Base-by-base conservation (phyloP, 331 rosid genomes). In the Quercus lobata region DNA sequence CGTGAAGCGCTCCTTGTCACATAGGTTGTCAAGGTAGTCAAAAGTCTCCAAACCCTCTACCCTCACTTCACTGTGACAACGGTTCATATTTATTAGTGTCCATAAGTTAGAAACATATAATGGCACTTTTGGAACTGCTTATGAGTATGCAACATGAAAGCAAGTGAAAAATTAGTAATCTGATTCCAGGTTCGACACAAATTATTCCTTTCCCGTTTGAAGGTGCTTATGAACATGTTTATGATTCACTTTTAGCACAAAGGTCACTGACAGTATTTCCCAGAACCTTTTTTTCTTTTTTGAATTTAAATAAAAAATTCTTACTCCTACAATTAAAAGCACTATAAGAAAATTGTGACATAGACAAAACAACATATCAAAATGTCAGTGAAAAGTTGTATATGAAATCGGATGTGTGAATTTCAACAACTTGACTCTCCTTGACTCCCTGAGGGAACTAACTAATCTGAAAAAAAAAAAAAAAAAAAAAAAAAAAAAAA, bases 1-100 rank as follows among this genome's bases (percentile, higher is more conserved):
- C 0, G 99, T 95, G 88, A 95, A 93, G 1, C 94, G 97, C 84
- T 91, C 83, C 80, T 84, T 93, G 24, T 91, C 81, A 34, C 6
- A 21, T 10, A 93, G 81, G 83, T 93, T 95, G 86, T 93, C 98
- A 0, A 95, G 86, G 69, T 90, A 95, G 82, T 95, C 93, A 2
- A 85, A 94, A 86, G 97, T 91, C 86, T 96, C 99, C 85, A 96
- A 69, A 65, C 98, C 99, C 86, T 96, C 98, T 44, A 96, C 76
- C 82, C 99, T 90, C 83, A 96, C 98, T 86, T 96, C 99, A 83
- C 99, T 90, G 89, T 82, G 68, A 74, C 24, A 58, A 41, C 35
- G 75, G n/a, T 32, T 41, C 63, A 81, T 76, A 54, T 76, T 80
- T 41, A 80, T 46, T 56, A 68, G 34, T 17, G 24, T 66, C 61